A percentile compares a stretch with the other conserved stretches of the same genome.
phyloP scores from a whole-genome alignment of 2,329 filamentous ascomycete genomes.

The Colletotrichum cereale region DNA sequence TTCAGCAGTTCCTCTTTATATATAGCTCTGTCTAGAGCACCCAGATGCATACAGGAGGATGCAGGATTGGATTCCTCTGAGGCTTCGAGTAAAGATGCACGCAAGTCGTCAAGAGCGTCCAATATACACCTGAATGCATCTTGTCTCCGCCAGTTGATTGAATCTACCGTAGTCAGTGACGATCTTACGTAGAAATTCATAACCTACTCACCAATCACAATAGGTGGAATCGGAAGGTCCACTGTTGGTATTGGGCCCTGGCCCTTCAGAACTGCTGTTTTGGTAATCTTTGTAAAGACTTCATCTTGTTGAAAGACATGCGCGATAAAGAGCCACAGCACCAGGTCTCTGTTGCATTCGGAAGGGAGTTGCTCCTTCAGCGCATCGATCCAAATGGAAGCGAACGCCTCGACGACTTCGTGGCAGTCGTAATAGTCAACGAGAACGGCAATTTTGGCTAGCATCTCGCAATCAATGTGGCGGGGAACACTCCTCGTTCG shows the following conservation, averaged over 20 bases:
- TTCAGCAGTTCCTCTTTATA: not conserved
- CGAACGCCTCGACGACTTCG: slow-evolving; percentile 42
- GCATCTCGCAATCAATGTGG: slow-evolving; percentile 41
- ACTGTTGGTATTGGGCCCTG: not conserved
- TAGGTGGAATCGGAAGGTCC: not conserved
- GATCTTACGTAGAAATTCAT: rapidly evolving
- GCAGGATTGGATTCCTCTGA: rapidly evolving
- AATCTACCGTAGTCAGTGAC: not conserved
- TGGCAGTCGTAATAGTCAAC: slow-evolving; percentile 49
- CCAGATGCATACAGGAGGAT: not conserved
- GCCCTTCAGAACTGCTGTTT: slow-evolving; percentile 26
- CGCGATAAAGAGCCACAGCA: slow-evolving; percentile 39
- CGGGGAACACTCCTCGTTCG: slow-evolving; percentile 43
- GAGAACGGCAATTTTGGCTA: slow-evolving; percentile 46
- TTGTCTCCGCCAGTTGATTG: not conserved
- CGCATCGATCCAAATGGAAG: slow-evolving; percentile 35
- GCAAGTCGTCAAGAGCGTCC: not conserved
- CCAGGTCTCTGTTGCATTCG: slow-evolving; percentile 12
- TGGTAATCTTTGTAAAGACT: slow-evolving; percentile 21
- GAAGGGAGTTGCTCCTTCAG: not conserved
- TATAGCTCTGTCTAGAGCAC: not conserved
- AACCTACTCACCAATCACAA: not conserved
- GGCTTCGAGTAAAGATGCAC: rapidly evolving
- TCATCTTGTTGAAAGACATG: slow-evolving; percentile 36
- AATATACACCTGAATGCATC: not conserved